Base-by-base conservation (phyloP, 2,329 filamentous ascomycete genomes). In the Camptophora hylomeconis region DNA sequence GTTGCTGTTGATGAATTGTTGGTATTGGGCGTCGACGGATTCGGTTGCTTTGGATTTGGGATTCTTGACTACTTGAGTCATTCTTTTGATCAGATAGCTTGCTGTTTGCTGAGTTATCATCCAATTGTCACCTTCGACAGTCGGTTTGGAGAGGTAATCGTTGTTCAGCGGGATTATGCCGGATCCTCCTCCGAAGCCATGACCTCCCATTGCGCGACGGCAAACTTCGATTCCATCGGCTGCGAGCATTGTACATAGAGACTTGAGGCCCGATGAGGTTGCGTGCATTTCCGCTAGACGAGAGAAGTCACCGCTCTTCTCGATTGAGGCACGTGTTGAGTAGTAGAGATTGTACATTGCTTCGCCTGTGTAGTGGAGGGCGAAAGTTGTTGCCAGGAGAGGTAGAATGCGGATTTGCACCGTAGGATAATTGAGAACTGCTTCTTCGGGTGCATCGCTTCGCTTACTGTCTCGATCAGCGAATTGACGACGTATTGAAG, bases 61-160 rank as follows among this genome's bases (percentile, higher is more conserved):
- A 8, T 48, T 44, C 5, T 51, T 44, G 4, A 56, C 51, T 3
- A 56, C 55, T 16, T 50, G 42, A 16, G 53, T 45, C 58, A 67
- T 67, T 23, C 63, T 61, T 43, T 69, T 68, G 45, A 69, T 63
- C 14, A 69, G 42, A 33, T 61, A 62, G 14, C 54, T 52, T 0
- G 60, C 60, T 3, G 61, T 60, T 44, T 69, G 64, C 34, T 68
- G 63, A 0, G 61, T 67, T 21, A 69, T 67, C 63, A 68, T 68
- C 61, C 63, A 67, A 32, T 69, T 69, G 41, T 68, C 65, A 2
- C 65, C 65, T 38, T 69, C 64, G 2, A 69, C 65, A 0, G 64
- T 69, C 1, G 62, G 63, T 42, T 68, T 68, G 3, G 62, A 48
- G 4, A 65, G 49, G 29, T 66, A 65, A 33, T 65, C 61, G 9